Evolutionary conservation across 768 basidiomycete genomes (phyloP).

Genomic region (Tremella yokohamensis): DNA sequence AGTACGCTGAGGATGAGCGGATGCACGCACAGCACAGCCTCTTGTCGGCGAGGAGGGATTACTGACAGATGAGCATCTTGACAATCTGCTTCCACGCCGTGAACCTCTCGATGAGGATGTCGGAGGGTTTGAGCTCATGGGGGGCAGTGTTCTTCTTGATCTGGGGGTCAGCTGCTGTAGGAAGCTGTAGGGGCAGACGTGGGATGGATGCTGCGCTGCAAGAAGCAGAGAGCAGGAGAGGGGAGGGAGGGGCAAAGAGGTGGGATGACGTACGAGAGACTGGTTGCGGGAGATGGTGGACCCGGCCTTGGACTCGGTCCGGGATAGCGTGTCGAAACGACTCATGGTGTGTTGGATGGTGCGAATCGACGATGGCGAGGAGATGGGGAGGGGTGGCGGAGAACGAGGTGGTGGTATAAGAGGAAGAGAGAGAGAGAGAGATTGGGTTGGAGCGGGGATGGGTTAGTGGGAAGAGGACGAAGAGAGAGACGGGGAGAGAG

Average conservation of each 20-base stretch:
- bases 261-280: slow-evolving; percentile 57
- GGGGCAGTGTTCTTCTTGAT: slow-evolving; percentile 92
- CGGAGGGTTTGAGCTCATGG: slow-evolving; percentile 84
- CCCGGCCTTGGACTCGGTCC: slow-evolving; percentile 65
- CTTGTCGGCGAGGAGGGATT: not conserved
- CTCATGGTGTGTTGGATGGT: slow-evolving; percentile 37
- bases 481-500: slow-evolving; percentile 6
- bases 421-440: not conserved
- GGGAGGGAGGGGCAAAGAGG: not conserved
- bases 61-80: slow-evolving; percentile 72
- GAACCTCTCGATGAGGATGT: slow-evolving; percentile 84
- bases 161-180: slow-evolving; percentile 21
- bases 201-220: too few species aligned
- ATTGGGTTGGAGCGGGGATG: slow-evolving; percentile 3
- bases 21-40: slow-evolving; percentile 1
- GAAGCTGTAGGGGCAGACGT: not conserved
- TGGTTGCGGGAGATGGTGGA: slow-evolving; percentile 75
- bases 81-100: slow-evolving; percentile 85
- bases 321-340: slow-evolving; percentile 55
- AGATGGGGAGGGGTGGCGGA: slow-evolving; percentile 1
- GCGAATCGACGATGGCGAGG: not conserved
- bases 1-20: slow-evolving; percentile 60
- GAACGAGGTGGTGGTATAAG: slow-evolving; percentile 1
- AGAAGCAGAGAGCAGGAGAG: too few species aligned
- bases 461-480: not conserved